These are phyloP conservation scores for Boletus semigastroideus DNA, from an alignment of 1,284 basidiomycete genomes.

Conservation along the genomic window DNA sequence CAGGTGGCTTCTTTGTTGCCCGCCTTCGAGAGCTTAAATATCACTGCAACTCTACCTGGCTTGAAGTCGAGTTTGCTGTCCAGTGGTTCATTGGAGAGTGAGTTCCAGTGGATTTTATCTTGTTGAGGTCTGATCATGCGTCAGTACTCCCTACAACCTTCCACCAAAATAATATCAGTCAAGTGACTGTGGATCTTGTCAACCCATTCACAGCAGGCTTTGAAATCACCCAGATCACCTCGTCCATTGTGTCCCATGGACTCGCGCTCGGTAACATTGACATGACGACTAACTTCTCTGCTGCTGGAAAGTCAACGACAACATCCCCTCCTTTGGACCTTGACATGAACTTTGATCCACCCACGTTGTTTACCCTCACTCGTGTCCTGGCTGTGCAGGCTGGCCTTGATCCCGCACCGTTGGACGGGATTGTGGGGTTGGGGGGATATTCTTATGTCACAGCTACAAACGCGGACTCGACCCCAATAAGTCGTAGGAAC, in stretches of 20 bases:
- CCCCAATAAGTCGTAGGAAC: constrained; percentile 37
- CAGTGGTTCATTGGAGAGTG: constrained; percentile 55
- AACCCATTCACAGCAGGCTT: constrained; percentile 73
- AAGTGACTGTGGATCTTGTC: constrained; percentile 61
- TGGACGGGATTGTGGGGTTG: constrained; percentile 71
- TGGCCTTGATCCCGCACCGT: constrained; percentile 56
- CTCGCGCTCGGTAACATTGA: constrained; percentile 67
- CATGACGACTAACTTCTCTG: constrained; percentile 52
- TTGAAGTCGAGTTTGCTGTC: constrained; percentile 58
- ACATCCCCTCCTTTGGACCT: constrained; percentile 61
- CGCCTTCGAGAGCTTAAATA: constrained; percentile 62
- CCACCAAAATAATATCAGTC: constrained; percentile 59
- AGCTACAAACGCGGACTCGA: constrained; percentile 39
- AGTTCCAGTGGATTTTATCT: constrained; percentile 7
- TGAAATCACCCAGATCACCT: constrained; percentile 60
- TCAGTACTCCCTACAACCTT: constrained; percentile 69
- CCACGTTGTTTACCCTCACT: constrained; percentile 71
- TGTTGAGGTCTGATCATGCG: constrained; percentile 7
- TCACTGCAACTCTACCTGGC: constrained; percentile 63
- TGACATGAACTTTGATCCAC: constrained; percentile 71
- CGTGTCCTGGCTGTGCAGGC: constrained; percentile 66
- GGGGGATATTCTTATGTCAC: constrained; percentile 66
- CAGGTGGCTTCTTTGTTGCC: constrained; percentile 56
- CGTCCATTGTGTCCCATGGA: constrained; percentile 64
- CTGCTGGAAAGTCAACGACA: constrained; percentile 55